phyloP scores from a whole-genome alignment of 345 rosid species.

The Eucalyptus pauciflora region DNA sequence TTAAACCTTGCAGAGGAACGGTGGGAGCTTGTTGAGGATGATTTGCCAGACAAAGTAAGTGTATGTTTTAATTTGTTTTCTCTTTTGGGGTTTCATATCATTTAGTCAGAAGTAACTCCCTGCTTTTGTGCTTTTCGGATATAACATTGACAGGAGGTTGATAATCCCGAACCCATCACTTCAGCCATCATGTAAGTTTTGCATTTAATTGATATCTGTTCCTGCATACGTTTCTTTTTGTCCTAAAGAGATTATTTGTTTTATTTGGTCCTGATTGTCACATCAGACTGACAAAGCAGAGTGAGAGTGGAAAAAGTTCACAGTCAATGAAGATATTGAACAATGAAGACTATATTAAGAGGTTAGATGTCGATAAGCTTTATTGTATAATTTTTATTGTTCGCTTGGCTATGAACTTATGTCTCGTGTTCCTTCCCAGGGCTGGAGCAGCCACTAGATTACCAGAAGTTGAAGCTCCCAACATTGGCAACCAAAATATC shows the following conservation, averaged over 20 bases:
- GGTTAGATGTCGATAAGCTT: not conserved
- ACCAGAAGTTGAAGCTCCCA: not conserved
- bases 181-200: not conserved
- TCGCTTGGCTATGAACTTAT: fast-evolving
- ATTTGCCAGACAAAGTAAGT: not conserved
- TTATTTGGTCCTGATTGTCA: not conserved
- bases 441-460: not conserved
- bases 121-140: not conserved
- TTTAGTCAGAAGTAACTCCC: not conserved
- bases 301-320: not conserved
- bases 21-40: not conserved
- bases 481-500: fast-evolving
- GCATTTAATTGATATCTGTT: not conserved
- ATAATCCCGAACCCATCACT: not conserved
- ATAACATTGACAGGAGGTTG: not conserved
- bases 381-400: not conserved
- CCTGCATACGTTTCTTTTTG: not conserved
- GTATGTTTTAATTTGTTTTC: not conserved
- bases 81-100: not conserved
- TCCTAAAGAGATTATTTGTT: not conserved
- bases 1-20: not conserved
- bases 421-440: not conserved
- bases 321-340: not conserved
- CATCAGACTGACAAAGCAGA: not conserved
- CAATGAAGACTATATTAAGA: fast-evolving